These are phyloP conservation scores for Colletotrichum sp. DNA, from an alignment of 2,329 filamentous ascomycete species.

Conservation along the genomic window DNA sequence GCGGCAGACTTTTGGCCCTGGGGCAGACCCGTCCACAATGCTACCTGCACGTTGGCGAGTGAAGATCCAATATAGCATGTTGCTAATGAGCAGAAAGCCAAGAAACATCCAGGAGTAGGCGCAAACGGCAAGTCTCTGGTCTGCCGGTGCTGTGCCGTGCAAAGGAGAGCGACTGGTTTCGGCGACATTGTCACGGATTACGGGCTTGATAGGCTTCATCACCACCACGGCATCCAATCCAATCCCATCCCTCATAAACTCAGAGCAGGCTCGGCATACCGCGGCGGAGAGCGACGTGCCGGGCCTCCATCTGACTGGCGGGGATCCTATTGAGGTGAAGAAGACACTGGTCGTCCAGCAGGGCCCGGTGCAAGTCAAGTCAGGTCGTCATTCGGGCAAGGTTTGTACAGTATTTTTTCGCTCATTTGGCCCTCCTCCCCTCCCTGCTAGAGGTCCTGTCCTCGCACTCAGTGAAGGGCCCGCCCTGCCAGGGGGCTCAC, in stretches of 20 bases:
- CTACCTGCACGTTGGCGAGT: background rate
- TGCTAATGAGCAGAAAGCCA: background rate
- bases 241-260: background rate
- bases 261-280: background rate
- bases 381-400: background rate
- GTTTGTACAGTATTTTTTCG: background rate
- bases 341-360: background rate
- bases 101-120: background rate
- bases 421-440: background rate
- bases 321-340: background rate
- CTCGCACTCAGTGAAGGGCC: background rate
- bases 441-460: background rate
- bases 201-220: background rate
- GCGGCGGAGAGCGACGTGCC: background rate
- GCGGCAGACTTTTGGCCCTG: background rate
- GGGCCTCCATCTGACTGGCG: background rate
- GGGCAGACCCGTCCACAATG: background rate
- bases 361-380: background rate
- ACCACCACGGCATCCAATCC: background rate
- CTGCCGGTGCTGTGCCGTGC: background rate
- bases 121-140: conserved; percentile 3
- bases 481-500: background rate
- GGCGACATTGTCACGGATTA: background rate
- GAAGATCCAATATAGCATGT: background rate
- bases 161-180: background rate